Percentiles rank a stretch among this genome's conserved stretches.
These are phyloP conservation scores for Monosporascus sp. DNA, from an alignment of 2,329 filamentous ascomycete genomes.

Conservation along the genomic window DNA sequence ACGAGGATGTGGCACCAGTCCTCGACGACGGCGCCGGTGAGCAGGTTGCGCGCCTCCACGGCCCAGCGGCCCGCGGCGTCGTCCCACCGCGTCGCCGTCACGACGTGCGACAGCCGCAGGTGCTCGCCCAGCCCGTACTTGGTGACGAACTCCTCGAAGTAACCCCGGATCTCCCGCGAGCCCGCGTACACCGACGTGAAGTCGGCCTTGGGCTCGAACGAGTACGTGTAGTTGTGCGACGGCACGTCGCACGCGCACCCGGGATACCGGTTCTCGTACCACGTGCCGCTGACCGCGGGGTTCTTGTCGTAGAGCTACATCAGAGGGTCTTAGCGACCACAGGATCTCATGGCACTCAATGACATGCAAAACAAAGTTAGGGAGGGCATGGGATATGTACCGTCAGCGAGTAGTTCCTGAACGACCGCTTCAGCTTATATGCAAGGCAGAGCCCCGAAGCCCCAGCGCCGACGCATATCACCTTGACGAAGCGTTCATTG, in stretches of 20 bases:
- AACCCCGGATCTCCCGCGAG: slow-evolving; percentile 35
- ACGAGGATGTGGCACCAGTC: slow-evolving; percentile 40
- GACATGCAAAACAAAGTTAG: not conserved
- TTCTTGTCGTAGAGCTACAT: slow-evolving; percentile 42
- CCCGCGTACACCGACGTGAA: slow-evolving; percentile 37
- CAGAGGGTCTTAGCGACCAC: no score
- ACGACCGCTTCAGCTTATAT: slow-evolving; percentile 41
- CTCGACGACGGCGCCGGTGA: slow-evolving; percentile 20
- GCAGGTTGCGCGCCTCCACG: slow-evolving; percentile 24
- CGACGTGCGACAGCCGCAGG: slow-evolving; percentile 18
- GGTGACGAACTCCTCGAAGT: slow-evolving; percentile 33
- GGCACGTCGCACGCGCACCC: slow-evolving; percentile 44
- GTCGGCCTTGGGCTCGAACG: slow-evolving; percentile 39
- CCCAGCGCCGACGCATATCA: slow-evolving; percentile 42
- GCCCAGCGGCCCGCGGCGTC: slow-evolving; percentile 27
- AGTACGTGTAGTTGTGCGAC: slow-evolving; percentile 45
- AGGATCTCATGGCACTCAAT: not conserved
- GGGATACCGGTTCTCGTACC: slow-evolving; percentile 45
- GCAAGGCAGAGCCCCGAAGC: slow-evolving; percentile 41
- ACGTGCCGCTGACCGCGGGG: slow-evolving; percentile 40
- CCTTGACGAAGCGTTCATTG: slow-evolving; percentile 10
- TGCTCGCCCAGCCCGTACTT: slow-evolving; percentile 34
- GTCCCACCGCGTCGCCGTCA: slow-evolving; percentile 30
- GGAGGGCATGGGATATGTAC: not conserved
- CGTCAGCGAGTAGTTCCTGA: slow-evolving; percentile 31